These are phyloP conservation scores for Trametes sp. DNA, from an alignment of 1,284 basidiomycete species.

Conservation along the genomic window DNA sequence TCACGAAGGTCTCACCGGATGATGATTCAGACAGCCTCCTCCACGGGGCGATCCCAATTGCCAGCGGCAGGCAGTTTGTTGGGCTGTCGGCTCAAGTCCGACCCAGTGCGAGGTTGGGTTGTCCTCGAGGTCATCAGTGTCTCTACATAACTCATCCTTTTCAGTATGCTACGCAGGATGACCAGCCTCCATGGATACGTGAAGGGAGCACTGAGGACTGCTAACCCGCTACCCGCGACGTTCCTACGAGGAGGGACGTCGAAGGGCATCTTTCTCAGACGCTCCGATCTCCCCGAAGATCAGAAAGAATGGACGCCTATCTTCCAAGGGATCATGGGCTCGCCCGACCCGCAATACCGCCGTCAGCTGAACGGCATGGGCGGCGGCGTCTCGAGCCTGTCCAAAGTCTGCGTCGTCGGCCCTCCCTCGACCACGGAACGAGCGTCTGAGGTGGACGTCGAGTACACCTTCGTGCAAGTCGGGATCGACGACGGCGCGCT, in stretches of 20 bases:
- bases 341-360: slow-evolving; percentile 75
- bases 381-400: slow-evolving; percentile 80
- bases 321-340: slow-evolving; percentile 84
- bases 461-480: slow-evolving; percentile 71
- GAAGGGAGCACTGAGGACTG: not conserved
- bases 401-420: slow-evolving; percentile 81
- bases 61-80: too few relatives aligned
- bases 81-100: too few relatives aligned
- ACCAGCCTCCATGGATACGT: not conserved
- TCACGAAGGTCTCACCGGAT: too few relatives aligned
- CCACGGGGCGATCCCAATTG: too few relatives aligned
- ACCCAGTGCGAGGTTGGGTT: too few relatives aligned
- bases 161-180: not conserved
- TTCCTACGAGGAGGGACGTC: slow-evolving; percentile 82
- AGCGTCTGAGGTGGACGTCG: slow-evolving; percentile 56
- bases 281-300: slow-evolving; percentile 57
- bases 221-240: slow-evolving; percentile 61
- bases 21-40: too few relatives aligned
- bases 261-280: slow-evolving; percentile 76
- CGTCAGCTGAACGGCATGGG: slow-evolving; percentile 88
- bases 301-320: slow-evolving; percentile 62
- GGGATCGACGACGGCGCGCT: slow-evolving; percentile 62
- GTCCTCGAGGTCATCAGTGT: too few relatives aligned
- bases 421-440: slow-evolving; percentile 49
- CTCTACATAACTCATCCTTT: not conserved